These are phyloP conservation scores for Fusarium sororula DNA, from an alignment of 2,329 filamentous ascomycete species.

Conservation along the genomic window DNA sequence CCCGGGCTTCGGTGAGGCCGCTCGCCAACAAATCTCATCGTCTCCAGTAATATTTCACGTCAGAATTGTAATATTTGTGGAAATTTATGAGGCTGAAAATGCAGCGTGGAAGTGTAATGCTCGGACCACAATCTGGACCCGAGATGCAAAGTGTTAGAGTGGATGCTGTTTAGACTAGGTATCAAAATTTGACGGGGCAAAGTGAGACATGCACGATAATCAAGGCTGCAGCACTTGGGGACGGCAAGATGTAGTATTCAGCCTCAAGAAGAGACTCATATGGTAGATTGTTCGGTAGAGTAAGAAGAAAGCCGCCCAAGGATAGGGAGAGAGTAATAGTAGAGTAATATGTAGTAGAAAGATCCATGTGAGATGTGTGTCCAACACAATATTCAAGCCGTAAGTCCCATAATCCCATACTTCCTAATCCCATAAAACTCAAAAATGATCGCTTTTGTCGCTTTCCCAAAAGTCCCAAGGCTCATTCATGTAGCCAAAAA, in stretches of 20 bases:
- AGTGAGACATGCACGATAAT: constrained; percentile 4
- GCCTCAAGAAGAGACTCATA: constrained; percentile 10
- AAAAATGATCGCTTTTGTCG: constrained; percentile 32
- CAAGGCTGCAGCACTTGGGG: constrained; percentile 22
- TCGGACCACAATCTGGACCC: background rate
- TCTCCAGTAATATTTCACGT: background rate
- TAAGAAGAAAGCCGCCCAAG: constrained; percentile 18
- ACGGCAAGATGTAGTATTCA: constrained; percentile 24
- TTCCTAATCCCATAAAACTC: constrained; percentile 2
- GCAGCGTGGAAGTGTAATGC: background rate
- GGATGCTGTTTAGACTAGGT: background rate
- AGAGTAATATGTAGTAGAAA: constrained; percentile 18
- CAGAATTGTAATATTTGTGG: background rate
- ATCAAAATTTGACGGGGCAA: background rate
- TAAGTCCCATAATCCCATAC: constrained; percentile 26
- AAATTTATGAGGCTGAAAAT: constrained; percentile 26
- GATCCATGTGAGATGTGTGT: constrained; percentile 4
- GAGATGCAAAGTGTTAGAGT: constrained; percentile 11
- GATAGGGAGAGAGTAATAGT: constrained; percentile 11
- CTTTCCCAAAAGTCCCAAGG: constrained; percentile 22
- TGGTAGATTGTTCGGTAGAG: constrained; percentile 7
- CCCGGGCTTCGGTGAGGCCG: constrained; percentile 22
- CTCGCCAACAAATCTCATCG: background rate
- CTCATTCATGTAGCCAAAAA: constrained; percentile 17
- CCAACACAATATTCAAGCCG: constrained; percentile 9